A percentile compares a stretch with the other conserved stretches of the same genome.
phyloP scores from a whole-genome alignment of 225 moss, liverwort and hornwort genomes.

The Sphagnum contortum region DNA sequence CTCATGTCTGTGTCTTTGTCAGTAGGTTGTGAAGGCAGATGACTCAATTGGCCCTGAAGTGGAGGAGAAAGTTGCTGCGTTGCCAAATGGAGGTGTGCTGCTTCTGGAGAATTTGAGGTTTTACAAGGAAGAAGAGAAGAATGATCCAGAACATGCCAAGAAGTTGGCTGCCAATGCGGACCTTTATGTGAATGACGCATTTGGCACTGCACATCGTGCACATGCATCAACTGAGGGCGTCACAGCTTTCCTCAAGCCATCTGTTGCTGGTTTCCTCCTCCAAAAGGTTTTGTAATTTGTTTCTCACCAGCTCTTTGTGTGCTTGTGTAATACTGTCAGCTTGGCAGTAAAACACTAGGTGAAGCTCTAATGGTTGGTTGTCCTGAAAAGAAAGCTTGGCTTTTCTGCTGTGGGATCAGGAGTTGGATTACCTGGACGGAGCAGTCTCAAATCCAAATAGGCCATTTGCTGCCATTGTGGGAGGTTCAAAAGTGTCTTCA shows the following conservation, averaged over 20 bases:
- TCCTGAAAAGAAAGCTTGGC: no score
- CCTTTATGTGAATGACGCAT: slow-evolving; percentile 46
- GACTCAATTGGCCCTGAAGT: slow-evolving; percentile 33
- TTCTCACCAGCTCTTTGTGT: no score
- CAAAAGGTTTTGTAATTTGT: slow-evolving; percentile 14
- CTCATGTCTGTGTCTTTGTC: no score
- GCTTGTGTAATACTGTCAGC: no score
- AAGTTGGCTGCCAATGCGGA: slow-evolving; percentile 28
- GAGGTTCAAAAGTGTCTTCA: slow-evolving; percentile 34
- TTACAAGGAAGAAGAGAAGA: no score
- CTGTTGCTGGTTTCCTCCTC: slow-evolving; percentile 36
- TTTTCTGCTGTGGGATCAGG: not conserved
- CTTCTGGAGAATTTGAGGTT: no score
- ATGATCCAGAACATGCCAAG: slow-evolving; percentile 25
- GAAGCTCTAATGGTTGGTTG: no score
- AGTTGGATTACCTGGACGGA: slow-evolving; percentile 44
- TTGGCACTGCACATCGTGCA: slow-evolving; percentile 50
- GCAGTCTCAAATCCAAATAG: slow-evolving; percentile 29
- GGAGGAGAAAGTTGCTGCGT: no score
- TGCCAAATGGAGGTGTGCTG: no score
- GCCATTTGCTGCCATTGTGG: slow-evolving; percentile 46
- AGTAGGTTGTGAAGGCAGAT: slow-evolving; percentile 22
- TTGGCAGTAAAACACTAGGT: no score
- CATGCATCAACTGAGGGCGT: slow-evolving; percentile 51
- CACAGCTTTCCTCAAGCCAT: slow-evolving; percentile 24